Conservation (phyloP, 1,139 yeast species). For the Magnusiomyces tetraspermus region DNA sequence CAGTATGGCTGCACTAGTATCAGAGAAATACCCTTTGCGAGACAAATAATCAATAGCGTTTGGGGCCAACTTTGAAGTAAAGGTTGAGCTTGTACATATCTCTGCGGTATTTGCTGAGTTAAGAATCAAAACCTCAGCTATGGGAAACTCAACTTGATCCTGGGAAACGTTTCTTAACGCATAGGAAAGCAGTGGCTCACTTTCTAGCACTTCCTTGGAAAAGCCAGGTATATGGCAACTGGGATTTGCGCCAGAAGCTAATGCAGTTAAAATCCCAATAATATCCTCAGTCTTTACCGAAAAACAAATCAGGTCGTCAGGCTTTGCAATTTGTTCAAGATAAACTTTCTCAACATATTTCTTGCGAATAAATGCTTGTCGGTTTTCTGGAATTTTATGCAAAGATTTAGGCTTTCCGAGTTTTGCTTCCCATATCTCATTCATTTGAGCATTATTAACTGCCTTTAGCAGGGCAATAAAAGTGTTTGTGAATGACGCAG, state of each 20-base stretch:
- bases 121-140: slow-evolving; percentile 61
- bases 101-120: slow-evolving; percentile 43
- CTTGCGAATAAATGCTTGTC: slow-evolving; percentile 33
- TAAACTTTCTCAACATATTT: slow-evolving; percentile 37
- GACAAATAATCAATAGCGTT: neutral
- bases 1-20: too few relatives aligned
- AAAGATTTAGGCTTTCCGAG: slow-evolving; percentile 39
- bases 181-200: slow-evolving; percentile 26
- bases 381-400: slow-evolving; percentile 26
- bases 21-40: too few relatives aligned
- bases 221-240: slow-evolving; percentile 21
- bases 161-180: slow-evolving; percentile 24
- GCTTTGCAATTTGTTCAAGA: slow-evolving; percentile 29
- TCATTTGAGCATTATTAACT: slow-evolving; percentile 59
- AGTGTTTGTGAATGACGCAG: slow-evolving; percentile 50
- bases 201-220: slow-evolving; percentile 18
- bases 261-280: slow-evolving; percentile 28
- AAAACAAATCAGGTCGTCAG: slow-evolving; percentile 30
- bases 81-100: neutral
- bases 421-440: slow-evolving; percentile 44
- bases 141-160: slow-evolving; percentile 39
- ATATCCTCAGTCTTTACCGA: slow-evolving; percentile 32
- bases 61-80: neutral
- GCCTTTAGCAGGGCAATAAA: slow-evolving; percentile 49
- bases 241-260: slow-evolving; percentile 37